These are phyloP conservation scores for Eutrema japonicum DNA, from an alignment of 345 rosid genomes.

Conservation along the genomic window DNA sequence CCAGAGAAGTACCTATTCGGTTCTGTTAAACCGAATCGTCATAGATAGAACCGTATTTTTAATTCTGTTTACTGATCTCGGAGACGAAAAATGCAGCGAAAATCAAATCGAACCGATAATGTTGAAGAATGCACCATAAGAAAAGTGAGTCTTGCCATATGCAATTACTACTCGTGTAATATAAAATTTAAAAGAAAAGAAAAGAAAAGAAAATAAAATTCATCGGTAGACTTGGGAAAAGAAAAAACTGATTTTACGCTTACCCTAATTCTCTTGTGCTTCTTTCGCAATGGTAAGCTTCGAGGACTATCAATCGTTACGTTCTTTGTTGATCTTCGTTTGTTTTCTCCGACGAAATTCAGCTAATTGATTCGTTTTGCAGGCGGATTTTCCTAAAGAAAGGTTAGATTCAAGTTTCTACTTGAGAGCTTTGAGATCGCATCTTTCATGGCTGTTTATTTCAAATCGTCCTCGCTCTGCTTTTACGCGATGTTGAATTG, in stretches of 20 bases:
- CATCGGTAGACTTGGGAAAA: conserved; percentile 20
- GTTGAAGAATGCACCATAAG: conserved; percentile 16
- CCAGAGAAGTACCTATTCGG: neutral
- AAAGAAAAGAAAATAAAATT: neutral
- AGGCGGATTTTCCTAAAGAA: conserved; percentile 75
- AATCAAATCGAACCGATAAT: neutral
- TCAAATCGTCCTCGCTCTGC: neutral
- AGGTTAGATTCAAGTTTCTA: conserved; percentile 51
- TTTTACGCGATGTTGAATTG: neutral
- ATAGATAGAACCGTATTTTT: neutral
- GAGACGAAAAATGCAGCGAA: neutral
- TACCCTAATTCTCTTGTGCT: conserved; percentile 37
- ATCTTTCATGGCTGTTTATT: neutral
- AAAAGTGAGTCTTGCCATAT: conserved; percentile 30
- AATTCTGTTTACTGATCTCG: neutral
- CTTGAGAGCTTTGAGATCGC: too few relatives aligned
- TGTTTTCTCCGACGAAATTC: neutral
- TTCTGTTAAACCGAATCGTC: neutral
- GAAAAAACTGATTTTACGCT: conserved; percentile 1
- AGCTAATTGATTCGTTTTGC: conserved; percentile 30
- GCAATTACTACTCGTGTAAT: neutral
- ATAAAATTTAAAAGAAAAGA: neutral
- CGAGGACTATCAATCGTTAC: neutral
- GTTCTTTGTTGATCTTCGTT: conserved; percentile 1
- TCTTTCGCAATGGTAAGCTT: conserved; percentile 40